Evolutionary conservation across 108 stramenopile species (phyloP).

Genomic region (Cylindrotheca closterium): DNA sequence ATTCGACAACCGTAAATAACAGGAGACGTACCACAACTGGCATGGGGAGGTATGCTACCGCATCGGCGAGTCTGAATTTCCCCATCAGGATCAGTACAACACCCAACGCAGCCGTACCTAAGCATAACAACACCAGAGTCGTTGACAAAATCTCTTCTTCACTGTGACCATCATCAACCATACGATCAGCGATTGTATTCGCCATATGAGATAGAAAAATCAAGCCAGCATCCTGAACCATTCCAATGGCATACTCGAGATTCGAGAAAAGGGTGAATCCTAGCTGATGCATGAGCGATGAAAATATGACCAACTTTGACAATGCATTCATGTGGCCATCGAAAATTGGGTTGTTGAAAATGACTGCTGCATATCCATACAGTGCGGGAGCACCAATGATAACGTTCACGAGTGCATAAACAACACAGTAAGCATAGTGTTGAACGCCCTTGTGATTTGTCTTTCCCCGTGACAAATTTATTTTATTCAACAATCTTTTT

Average conservation of each 20-base stretch:
- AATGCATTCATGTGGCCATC: constrained; percentile 72
- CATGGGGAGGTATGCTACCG: constrained; percentile 93
- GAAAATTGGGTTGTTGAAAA: constrained; percentile 78
- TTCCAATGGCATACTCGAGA: constrained; percentile 91
- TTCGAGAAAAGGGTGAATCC: constrained; percentile 79
- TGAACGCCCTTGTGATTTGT: constrained; percentile 3
- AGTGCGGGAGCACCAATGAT: constrained; percentile 80
- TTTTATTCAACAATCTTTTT: background rate
- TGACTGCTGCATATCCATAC: constrained; percentile 90
- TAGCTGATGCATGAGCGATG: constrained; percentile 84
- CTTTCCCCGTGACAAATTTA: background rate
- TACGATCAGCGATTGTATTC: constrained; percentile 68
- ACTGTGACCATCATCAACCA: constrained; percentile 51
- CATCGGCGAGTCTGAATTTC: constrained; percentile 84
- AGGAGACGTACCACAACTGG: constrained; percentile 62
- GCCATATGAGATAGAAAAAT: constrained; percentile 93
- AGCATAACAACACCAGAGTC: constrained; percentile 62
- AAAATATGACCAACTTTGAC: constrained; percentile 83
- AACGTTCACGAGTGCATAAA: constrained; percentile 55
- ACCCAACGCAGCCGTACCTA: constrained; percentile 83
- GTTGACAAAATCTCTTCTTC: constrained; percentile 68
- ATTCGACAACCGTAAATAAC: background rate
- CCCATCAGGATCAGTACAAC: constrained; percentile 81
- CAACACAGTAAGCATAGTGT: constrained; percentile 27
- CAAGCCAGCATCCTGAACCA: constrained; percentile 96